Evolutionary conservation across 768 basidiomycete genomes (phyloP).

Genomic region (Boletus rubescentipes): DNA sequence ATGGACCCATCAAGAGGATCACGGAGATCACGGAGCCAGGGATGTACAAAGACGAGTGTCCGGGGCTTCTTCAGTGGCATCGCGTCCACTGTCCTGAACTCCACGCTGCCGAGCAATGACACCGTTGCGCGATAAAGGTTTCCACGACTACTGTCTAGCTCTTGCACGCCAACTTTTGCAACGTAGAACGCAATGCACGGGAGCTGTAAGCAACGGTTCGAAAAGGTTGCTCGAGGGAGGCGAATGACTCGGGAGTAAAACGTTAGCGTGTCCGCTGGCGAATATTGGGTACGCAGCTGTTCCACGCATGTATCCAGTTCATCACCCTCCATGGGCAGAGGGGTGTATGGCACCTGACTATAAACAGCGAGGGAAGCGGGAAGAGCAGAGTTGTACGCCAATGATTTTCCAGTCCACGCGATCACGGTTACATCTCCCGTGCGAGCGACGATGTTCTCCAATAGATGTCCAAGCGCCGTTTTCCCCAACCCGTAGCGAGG

Average conservation of each 20-base stretch:
- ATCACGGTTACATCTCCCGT: constrained; percentile 5
- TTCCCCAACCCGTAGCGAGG: constrained; percentile 3
- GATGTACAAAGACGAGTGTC: constrained; percentile 5
- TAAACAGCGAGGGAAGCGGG: constrained; percentile 6
- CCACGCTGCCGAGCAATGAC: neutral
- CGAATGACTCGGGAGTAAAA: neutral
- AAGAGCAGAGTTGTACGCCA: constrained; percentile 7
- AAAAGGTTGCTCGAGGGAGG: neutral
- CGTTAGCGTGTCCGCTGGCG: no score
- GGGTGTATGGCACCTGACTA: neutral
- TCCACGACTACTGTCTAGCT: neutral
- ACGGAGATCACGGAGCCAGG: constrained; percentile 10
- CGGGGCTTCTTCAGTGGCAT: neutral
- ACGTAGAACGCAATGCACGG: neutral
- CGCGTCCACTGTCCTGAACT: neutral
- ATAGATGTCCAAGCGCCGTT: constrained; percentile 3
- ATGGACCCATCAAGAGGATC: neutral
- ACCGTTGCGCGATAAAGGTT: neutral
- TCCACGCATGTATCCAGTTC: neutral
- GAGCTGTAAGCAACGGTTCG: neutral
- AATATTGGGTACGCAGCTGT: neutral
- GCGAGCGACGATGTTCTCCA: constrained; percentile 5
- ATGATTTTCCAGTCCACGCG: constrained; percentile 8
- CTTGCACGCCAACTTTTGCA: neutral
- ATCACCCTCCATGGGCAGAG: neutral